Percentiles rank a stretch among this genome's conserved stretches.
These are phyloP conservation scores for Mesembryanthemum crystallinum DNA, from an alignment of 148 eudicot species.

Conservation along the genomic window DNA sequence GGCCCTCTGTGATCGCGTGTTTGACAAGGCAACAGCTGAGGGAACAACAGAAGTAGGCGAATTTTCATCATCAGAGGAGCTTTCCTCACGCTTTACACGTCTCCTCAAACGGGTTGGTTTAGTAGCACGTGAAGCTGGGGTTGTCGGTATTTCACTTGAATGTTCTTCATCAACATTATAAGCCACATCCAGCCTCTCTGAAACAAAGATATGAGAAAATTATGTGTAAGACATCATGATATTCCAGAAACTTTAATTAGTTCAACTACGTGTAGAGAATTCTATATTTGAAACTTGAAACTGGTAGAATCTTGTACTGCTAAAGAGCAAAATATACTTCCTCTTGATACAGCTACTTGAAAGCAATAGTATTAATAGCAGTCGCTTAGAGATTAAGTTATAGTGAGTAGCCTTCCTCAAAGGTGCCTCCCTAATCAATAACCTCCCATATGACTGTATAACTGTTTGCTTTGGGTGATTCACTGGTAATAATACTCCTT, in stretches of 20 bases:
- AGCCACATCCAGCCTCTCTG: constrained; percentile 62
- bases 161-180: constrained; percentile 39
- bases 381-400: no score
- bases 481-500: no score
- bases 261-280: not conserved
- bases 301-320: no score
- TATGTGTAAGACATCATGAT: not conserved
- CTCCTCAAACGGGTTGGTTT: constrained; percentile 52
- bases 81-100: constrained; percentile 49
- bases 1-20: constrained; percentile 77
- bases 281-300: no score
- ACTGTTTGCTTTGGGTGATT: no score
- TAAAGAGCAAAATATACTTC: no score
- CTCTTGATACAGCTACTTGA: no score
- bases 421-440: no score
- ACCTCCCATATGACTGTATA: no score
- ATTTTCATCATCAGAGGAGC: constrained; percentile 70
- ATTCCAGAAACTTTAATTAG: not conserved
- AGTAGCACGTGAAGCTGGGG: constrained; percentile 60
- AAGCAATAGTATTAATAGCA: no score
- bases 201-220: not conserved
- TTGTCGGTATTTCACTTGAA: constrained; percentile 54
- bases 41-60: constrained; percentile 54
- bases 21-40: constrained; percentile 33
- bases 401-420: no score